phyloP scores from a whole-genome alignment of 306 rosid species.

The Vigna angularis region DNA sequence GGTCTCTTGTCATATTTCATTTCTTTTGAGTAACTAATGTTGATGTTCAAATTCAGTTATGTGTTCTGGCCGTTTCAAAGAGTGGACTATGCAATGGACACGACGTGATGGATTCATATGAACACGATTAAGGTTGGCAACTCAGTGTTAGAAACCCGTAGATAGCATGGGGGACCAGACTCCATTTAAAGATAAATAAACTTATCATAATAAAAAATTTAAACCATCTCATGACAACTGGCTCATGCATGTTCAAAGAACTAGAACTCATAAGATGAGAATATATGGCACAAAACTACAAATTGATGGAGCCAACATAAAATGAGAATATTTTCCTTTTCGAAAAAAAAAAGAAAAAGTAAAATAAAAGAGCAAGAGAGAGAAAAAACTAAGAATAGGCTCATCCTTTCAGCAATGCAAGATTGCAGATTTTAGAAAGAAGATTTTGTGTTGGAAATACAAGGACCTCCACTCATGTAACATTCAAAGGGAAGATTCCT shows the following conservation, averaged over 20 bases:
- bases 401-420: background rate
- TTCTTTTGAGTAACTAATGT: conserved; percentile 18
- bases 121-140: background rate
- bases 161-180: conserved; percentile 46
- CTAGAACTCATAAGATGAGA: conserved; percentile 13
- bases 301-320: background rate
- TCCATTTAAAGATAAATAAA: conserved; percentile 37
- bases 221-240: conserved; percentile 48
- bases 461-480: conserved; percentile 56
- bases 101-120: background rate
- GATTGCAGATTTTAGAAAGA: conserved; percentile 1
- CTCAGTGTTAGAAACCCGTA: conserved; percentile 12
- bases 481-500: conserved; percentile 56
- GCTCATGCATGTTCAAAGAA: conserved; percentile 40
- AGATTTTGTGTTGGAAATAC: conserved; percentile 32
- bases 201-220: conserved; percentile 3
- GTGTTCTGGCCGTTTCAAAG: conserved; percentile 33
- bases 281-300: background rate
- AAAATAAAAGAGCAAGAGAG: background rate
- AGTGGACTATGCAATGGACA: background rate
- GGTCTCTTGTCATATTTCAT: background rate
- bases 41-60: conserved; percentile 30
- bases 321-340: background rate
- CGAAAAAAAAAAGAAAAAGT: background rate
- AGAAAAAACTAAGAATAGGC: background rate